A percentile compares a stretch with the other conserved stretches of the same genome.
Evolutionary conservation across 2,329 filamentous ascomycete genomes (phyloP).

Genomic region (Biscogniauxia sp.): DNA sequence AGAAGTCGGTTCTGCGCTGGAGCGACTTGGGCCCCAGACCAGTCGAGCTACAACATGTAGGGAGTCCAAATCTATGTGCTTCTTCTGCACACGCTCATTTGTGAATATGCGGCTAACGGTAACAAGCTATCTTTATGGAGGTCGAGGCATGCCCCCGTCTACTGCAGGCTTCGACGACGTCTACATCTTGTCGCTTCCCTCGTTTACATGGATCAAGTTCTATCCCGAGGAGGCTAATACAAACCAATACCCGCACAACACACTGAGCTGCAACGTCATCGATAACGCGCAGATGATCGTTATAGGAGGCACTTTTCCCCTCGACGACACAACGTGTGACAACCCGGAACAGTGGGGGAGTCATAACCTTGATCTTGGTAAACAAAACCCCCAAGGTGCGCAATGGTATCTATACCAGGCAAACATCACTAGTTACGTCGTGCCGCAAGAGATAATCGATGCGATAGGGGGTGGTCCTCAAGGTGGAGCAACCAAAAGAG

Average conservation of each 20-base stretch:
- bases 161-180: conserved; percentile 58
- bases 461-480: conserved; percentile 49
- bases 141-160: conserved; percentile 45
- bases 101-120: conserved; percentile 4
- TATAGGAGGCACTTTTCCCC: conserved; percentile 58
- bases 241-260: conserved; percentile 48
- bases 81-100: background rate
- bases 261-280: conserved; percentile 57
- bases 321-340: conserved; percentile 46
- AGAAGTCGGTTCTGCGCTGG: conserved; percentile 61
- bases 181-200: conserved; percentile 60
- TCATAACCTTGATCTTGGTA: conserved; percentile 54
- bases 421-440: conserved; percentile 50
- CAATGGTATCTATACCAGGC: conserved; percentile 52
- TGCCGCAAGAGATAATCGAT: conserved; percentile 49
- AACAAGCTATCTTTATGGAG: conserved; percentile 59
- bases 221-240: conserved; percentile 42
- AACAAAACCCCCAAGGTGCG: conserved; percentile 43
- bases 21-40: conserved; percentile 56
- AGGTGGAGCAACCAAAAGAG: conserved; percentile 53
- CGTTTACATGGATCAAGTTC: conserved; percentile 62
- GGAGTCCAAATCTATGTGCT: conserved; percentile 22
- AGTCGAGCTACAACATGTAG: conserved; percentile 64
- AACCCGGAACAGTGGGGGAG: conserved; percentile 50
- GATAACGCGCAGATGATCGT: conserved; percentile 59